phyloP scores from a whole-genome alignment of 371 early-diverging fungal species.

The Circinella umbellata region DNA sequence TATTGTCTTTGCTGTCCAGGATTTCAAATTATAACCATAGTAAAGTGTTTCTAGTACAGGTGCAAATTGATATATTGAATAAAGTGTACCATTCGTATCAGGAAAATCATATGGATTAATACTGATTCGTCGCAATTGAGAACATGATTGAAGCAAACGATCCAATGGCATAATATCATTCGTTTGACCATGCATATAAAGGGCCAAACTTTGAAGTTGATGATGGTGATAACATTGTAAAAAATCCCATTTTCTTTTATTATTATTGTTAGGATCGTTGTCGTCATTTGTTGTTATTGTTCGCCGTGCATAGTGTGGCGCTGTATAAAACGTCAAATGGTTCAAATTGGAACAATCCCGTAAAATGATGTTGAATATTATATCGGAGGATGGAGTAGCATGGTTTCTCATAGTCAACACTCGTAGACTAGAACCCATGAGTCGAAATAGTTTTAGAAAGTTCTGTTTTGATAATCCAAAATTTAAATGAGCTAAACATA shows the following conservation, averaged over 20 bases:
- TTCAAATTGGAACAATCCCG: neutral
- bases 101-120: slow-evolving; percentile 1
- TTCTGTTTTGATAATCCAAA: neutral
- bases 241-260: neutral
- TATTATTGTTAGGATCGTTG: neutral
- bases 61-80: neutral
- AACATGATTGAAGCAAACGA: neutral
- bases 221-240: neutral
- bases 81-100: neutral
- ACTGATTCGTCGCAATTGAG: neutral
- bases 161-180: neutral
- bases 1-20: neutral
- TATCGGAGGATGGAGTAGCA: neutral
- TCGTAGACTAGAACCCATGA: neutral
- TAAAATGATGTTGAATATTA: neutral
- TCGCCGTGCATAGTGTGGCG: neutral
- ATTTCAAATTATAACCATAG: neutral
- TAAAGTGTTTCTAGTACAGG: neutral
- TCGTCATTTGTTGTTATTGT: no score
- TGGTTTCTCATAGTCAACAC: neutral
- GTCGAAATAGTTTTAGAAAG: neutral
- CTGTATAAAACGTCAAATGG: slow-evolving; percentile 1
- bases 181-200: slow-evolving; percentile 1
- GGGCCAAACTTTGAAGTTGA: neutral
- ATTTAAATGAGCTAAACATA: neutral